Evolutionary conservation across 345 rosid genomes (phyloP).

Genomic region (Ceriops decandra): DNA sequence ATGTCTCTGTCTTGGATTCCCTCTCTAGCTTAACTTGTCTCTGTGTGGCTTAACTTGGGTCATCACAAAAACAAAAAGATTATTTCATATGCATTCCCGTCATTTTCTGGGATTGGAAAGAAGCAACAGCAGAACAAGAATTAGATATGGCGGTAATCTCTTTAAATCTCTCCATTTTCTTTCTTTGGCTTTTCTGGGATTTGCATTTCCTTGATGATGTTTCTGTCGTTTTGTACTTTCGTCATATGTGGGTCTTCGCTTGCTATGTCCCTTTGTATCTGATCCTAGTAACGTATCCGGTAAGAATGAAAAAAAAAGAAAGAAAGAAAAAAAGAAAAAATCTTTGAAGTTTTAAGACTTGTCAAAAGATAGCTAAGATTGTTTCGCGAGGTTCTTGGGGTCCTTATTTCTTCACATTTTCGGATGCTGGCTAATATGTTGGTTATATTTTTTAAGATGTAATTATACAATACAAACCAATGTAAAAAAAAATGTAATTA

Average conservation of each 20-base stretch:
- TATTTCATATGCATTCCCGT: constrained; percentile 6
- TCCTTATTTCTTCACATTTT: neutral
- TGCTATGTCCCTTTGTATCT: neutral
- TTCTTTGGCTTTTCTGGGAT: constrained; percentile 5
- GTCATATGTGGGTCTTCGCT: neutral
- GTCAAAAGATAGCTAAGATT: too few species aligned
- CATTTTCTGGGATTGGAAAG: constrained; percentile 2
- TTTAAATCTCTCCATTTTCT: neutral
- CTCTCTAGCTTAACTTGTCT: neutral
- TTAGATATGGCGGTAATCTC: neutral
- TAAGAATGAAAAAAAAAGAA: too few species aligned
- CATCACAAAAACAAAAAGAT: neutral
- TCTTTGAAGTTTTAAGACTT: neutral
- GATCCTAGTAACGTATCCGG: neutral
- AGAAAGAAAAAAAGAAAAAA: neutral
- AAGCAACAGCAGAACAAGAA: neutral
- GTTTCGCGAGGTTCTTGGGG: neutral
- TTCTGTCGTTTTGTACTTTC: neutral
- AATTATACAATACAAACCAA: too few species aligned
- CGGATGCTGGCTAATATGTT: neutral
- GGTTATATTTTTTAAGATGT: neutral
- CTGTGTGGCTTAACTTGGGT: neutral
- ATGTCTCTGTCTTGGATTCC: neutral
- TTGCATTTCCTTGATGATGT: constrained; percentile 3
- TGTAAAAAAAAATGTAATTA: too few species aligned